Evolutionary conservation across 345 rosid species (phyloP).

Genomic region (Dipteronia sinensis): DNA sequence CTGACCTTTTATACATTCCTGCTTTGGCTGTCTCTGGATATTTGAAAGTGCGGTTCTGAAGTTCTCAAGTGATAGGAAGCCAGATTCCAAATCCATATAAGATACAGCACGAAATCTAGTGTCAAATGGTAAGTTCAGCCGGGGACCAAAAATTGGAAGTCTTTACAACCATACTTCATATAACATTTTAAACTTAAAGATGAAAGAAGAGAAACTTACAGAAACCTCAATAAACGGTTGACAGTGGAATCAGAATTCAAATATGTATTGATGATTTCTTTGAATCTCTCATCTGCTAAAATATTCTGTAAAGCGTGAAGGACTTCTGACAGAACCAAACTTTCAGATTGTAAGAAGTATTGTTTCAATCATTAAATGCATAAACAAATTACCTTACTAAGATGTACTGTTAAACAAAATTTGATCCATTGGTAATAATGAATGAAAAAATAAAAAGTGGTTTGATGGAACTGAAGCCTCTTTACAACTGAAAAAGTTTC

Average conservation of each 20-base stretch:
- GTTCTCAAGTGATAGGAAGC: slow-evolving; percentile 73
- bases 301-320: slow-evolving; percentile 58
- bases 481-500: neutral
- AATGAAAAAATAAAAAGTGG: neutral
- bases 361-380: neutral
- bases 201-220: slow-evolving; percentile 56
- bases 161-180: slow-evolving; percentile 17
- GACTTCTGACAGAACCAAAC: slow-evolving; percentile 12
- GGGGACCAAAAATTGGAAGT: slow-evolving; percentile 18
- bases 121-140: slow-evolving; percentile 24
- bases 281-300: slow-evolving; percentile 66
- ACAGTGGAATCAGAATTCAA: slow-evolving; percentile 52
- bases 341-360: neutral
- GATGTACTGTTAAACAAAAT: neutral
- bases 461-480: neutral
- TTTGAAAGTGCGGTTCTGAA: slow-evolving; percentile 70
- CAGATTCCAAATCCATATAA: slow-evolving; percentile 58
- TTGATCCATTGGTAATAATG: neutral
- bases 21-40: slow-evolving; percentile 73
- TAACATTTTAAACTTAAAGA: slow-evolving; percentile 15
- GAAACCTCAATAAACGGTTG: slow-evolving; percentile 62
- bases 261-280: slow-evolving; percentile 52
- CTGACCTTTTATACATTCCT: slow-evolving; percentile 77
- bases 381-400: neutral
- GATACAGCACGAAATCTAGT: slow-evolving; percentile 77